Evolutionary conservation across 2,329 filamentous ascomycete genomes (phyloP).

Genomic region (Ambrosiella cleistominuta): DNA sequence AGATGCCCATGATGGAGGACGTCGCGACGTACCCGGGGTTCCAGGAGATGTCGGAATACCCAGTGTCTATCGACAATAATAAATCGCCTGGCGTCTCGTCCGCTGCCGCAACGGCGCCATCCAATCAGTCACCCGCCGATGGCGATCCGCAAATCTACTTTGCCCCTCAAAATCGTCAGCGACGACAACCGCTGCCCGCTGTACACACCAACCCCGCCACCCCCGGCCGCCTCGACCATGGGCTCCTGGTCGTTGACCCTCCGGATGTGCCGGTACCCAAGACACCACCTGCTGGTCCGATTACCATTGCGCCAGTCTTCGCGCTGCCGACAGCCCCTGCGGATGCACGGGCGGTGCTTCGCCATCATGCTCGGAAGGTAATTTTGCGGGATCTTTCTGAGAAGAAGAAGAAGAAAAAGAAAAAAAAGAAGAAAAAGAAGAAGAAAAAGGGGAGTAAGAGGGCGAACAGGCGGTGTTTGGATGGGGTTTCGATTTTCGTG

Average conservation of each 20-base stretch:
- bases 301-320: background rate
- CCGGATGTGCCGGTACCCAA: background rate
- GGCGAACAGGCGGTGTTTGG: background rate
- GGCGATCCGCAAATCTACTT: no score
- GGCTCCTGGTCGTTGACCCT: background rate
- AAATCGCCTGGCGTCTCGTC: no score
- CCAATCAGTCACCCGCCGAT: no score
- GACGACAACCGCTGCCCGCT: background rate
- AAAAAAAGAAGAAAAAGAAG: background rate
- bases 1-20: no score
- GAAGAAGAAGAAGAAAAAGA: background rate
- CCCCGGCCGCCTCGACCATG: background rate
- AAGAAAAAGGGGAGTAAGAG: background rate
- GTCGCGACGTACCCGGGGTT: no score
- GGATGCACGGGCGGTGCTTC: background rate
- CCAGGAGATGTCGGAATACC: no score
- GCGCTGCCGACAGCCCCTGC: background rate
- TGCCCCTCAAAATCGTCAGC: no score
- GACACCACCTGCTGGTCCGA: background rate
- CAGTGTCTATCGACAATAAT: no score
- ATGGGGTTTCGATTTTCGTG: background rate
- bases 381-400: background rate
- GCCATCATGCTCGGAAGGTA: background rate
- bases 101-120: no score
- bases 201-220: background rate